A percentile compares a stretch with the other conserved stretches of the same genome.
Evolutionary conservation across 2,329 filamentous ascomycete genomes (phyloP).

Genomic region (Periglandula ipomoeae): DNA sequence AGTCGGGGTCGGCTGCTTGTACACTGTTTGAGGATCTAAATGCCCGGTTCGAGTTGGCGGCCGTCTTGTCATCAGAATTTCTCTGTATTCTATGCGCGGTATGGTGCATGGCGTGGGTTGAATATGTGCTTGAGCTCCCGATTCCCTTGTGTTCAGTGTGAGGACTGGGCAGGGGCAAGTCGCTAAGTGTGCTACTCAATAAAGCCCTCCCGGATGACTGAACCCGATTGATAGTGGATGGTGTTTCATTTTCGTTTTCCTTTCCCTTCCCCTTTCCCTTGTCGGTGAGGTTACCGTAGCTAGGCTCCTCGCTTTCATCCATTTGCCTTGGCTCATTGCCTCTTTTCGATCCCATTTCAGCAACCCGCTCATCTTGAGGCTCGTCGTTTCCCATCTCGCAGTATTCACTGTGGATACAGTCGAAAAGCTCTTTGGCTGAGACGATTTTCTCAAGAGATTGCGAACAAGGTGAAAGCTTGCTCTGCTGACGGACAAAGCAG

Average conservation of each 20-base stretch:
- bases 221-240: background rate
- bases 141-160: constrained; percentile 11
- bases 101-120: constrained; percentile 1
- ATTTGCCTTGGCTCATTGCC: background rate
- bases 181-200: background rate
- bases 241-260: constrained; percentile 8
- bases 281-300: background rate
- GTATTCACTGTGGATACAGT: no score
- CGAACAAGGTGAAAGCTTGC: no score
- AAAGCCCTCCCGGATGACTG: constrained; percentile 3
- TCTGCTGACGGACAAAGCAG: no score
- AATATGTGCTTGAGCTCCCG: constrained; percentile 2
- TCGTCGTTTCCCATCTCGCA: background rate
- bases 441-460: no score
- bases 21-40: background rate
- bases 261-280: constrained; percentile 12
- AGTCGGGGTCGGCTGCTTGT: background rate
- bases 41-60: background rate
- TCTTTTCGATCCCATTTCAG: background rate
- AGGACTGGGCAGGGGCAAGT: background rate
- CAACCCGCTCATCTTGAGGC: background rate
- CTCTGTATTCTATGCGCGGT: background rate
- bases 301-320: background rate
- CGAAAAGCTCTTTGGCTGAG: no score
- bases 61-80: background rate